phyloP scores from a whole-genome alignment of 2,329 filamentous ascomycete genomes.

The Penicillium expansum region DNA sequence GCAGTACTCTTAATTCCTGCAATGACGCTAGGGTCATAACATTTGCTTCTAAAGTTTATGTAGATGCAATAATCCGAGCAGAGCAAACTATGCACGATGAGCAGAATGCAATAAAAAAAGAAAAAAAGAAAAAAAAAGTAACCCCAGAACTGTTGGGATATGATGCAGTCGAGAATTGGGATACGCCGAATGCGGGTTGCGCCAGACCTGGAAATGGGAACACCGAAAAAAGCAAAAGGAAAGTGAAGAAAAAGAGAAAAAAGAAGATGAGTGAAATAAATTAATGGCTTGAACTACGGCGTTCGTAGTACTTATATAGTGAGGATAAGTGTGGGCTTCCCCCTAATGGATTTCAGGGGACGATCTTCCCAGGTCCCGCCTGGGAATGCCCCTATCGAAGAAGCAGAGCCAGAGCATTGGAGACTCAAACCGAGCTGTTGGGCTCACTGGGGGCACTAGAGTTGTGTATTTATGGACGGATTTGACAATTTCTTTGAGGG shows the following conservation, averaged over 20 bases:
- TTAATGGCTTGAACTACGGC: conserved; percentile 1
- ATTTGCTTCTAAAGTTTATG: conserved; percentile 9
- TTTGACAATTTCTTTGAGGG: conserved; percentile 3
- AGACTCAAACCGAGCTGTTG: conserved; percentile 1
- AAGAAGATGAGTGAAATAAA: conserved; percentile 1
- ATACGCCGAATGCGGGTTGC: conserved; percentile 24
- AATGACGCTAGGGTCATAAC: conserved; percentile 9
- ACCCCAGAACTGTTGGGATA: conserved; percentile 15
- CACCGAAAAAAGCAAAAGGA: conserved; percentile 5
- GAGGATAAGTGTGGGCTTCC: not conserved
- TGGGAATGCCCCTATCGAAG: not conserved
- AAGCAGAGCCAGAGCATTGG: conserved; percentile 1
- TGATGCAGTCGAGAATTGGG: conserved; percentile 19
- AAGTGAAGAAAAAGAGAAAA: conserved; percentile 6
- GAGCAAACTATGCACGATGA: not conserved
- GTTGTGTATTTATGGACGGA: conserved; percentile 2
- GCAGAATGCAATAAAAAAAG: not conserved
- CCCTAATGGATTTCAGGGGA: conserved; percentile 10
- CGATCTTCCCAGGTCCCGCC: conserved; percentile 3
- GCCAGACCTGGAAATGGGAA: conserved; percentile 12
- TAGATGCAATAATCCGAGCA: not conserved
- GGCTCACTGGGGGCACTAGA: not conserved
- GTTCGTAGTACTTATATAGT: conserved; percentile 10
- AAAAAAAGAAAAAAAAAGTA: not conserved
- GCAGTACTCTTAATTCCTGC: not conserved